Evolutionary conservation across 2,329 filamentous ascomycete genomes (phyloP), one percentile per base, ranked within the genome.

Genomic region (Diaporthe velutina): DNA sequence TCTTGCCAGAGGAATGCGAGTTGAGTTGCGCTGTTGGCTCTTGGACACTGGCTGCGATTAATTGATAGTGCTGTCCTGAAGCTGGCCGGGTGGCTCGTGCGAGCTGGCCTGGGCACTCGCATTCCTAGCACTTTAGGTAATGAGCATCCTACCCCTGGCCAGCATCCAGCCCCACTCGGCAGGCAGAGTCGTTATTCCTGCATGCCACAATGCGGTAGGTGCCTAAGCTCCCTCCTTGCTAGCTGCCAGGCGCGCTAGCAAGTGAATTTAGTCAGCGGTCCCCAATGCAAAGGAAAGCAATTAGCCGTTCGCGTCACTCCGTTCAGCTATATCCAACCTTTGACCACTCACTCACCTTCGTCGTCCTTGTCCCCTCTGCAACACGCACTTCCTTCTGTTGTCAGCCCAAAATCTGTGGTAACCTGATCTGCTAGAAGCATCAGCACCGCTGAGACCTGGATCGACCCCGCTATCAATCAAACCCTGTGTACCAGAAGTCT

Each of bases 1-100:
- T 73, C 78, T 77, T 78, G 76, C 42, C 45, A 48, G 54, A 45
- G 54, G 38, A 15, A 61, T 61, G 72, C 33, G 55, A 38, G 35
- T 48, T 54, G 57, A 54, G 72, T 74, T 64, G 72, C 10, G 30
- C 54, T 54, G 38, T 42, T 60, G 73, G 64, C 38, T 30, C 55
- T 50, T 54, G 48, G 45, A 22, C 33, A 35, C 45, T 30, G 55
- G 55, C 42, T 40, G 38, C 48, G 45, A 72, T 45, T 64, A 75
- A 76, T 77, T 76, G 74, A 74, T 71, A 74, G 70, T 72, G 70
- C 70, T 72, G 70, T 72, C 70, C 70, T 72, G 57, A 72, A 72
- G 67, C 54, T 70, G 67, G 50, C n/a, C 25, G 19, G 70, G 42
- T 72, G 70, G 70, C 70, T 72, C 57, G 70, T 72, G 70, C 70